A percentile compares a stretch with the other conserved stretches of the same genome.
phyloP scores from a whole-genome alignment of 139 green algal species.

The Trebouxia sp. region DNA sequence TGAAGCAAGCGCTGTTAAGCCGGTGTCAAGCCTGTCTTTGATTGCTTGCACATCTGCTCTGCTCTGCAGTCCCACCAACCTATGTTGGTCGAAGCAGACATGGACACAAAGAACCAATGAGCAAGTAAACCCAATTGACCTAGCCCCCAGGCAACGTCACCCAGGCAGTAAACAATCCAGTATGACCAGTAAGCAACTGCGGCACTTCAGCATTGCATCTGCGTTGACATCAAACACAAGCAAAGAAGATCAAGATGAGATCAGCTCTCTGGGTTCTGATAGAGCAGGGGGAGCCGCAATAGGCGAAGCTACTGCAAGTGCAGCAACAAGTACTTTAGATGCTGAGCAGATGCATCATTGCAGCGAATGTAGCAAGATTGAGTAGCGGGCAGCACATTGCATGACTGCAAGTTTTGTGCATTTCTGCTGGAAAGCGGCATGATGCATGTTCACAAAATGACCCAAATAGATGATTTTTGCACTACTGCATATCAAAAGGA shows the following conservation, averaged over 20 bases:
- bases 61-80: slow-evolving; percentile 35
- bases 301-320: neutral
- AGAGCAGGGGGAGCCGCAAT: neutral
- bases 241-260: neutral
- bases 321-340: no score
- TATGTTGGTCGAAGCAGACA: neutral
- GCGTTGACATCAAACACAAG: neutral
- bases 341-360: no score
- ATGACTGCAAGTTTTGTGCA: no score
- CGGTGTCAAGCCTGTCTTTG: slow-evolving; percentile 55
- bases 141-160: no score
- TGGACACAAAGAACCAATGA: neutral
- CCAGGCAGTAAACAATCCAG: no score
- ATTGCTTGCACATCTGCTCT: slow-evolving; percentile 59
- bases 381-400: no score
- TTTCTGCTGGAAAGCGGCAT: no score
- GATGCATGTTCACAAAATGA: no score
- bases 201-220: neutral
- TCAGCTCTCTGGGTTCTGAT: neutral
- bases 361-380: no score
- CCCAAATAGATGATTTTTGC: no score
- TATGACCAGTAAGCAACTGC: no score
- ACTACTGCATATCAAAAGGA: neutral
- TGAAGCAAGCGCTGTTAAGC: slow-evolving; percentile 55
- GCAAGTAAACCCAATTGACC: no score